Percentiles rank a stretch among this genome's conserved stretches.
phyloP scores from a whole-genome alignment of 2,329 filamentous ascomycete species.

The Aspergillaceae sp. region DNA sequence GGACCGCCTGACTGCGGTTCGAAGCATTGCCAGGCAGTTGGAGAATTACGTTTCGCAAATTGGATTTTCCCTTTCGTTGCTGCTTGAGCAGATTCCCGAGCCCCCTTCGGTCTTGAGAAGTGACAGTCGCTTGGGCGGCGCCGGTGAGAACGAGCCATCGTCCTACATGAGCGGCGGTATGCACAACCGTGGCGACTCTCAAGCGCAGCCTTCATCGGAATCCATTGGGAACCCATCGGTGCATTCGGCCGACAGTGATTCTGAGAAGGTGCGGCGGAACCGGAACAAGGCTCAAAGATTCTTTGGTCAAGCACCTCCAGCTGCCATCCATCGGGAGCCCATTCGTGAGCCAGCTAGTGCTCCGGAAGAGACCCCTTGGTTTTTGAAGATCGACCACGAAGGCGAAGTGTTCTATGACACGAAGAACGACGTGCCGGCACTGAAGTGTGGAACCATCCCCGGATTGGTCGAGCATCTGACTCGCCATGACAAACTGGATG shows the following conservation, averaged over 20 bases:
- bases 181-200: slow-evolving; percentile 26
- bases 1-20: slow-evolving; percentile 72
- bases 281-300: slow-evolving; percentile 42
- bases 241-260: slow-evolving; percentile 30
- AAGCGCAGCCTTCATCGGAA: slow-evolving; percentile 28
- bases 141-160: slow-evolving; percentile 13
- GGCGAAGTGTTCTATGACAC: slow-evolving; percentile 81
- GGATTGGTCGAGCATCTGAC: slow-evolving; percentile 92
- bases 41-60: slow-evolving; percentile 83
- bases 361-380: slow-evolving; percentile 73
- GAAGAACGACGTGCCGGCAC: slow-evolving; percentile 63
- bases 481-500: slow-evolving; percentile 88
- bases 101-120: slow-evolving; percentile 43
- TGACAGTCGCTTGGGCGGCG: slow-evolving; percentile 22
- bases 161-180: slow-evolving; percentile 13
- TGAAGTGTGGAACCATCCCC: slow-evolving; percentile 82
- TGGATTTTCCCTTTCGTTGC: slow-evolving; percentile 74
- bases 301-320: slow-evolving; percentile 39
- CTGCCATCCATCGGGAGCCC: slow-evolving; percentile 30
- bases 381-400: slow-evolving; percentile 77
- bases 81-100: slow-evolving; percentile 68
- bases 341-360: slow-evolving; percentile 39
- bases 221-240: slow-evolving; percentile 39
- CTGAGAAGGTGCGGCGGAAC: slow-evolving; percentile 34
- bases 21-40: slow-evolving; percentile 66